Percentiles rank a stretch among this genome's conserved stretches.
phyloP scores from a whole-genome alignment of 2,329 filamentous ascomycete species.

The Xylariaceae sp. region DNA sequence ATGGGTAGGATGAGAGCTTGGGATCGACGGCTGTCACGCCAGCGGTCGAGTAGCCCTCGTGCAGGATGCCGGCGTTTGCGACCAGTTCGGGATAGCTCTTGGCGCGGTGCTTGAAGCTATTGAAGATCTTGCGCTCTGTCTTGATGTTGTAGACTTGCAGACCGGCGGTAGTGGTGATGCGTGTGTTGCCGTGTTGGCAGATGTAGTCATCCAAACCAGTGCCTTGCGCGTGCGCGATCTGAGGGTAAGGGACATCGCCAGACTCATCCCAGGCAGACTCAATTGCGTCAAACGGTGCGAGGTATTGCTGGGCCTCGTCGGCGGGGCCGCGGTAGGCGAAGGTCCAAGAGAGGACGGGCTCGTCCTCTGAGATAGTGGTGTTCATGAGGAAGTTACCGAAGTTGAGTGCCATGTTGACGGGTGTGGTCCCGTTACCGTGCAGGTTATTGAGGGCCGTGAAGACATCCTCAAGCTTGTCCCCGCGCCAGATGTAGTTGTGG shows the following conservation, averaged over 20 bases:
- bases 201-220: neutral
- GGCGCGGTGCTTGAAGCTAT: slow-evolving; percentile 16
- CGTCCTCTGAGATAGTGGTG: too few relatives aligned
- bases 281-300: slow-evolving; percentile 25
- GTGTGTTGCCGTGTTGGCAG: neutral
- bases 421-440: slow-evolving; percentile 12
- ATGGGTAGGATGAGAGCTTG: slow-evolving; percentile 19
- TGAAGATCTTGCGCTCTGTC: slow-evolving; percentile 22
- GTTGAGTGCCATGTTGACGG: slow-evolving; percentile 11
- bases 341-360: slow-evolving; percentile 18
- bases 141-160: slow-evolving; percentile 24
- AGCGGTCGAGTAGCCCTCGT: slow-evolving; percentile 27
- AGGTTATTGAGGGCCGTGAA: slow-evolving; percentile 2
- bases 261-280: slow-evolving; percentile 7
- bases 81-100: slow-evolving; percentile 13
- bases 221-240: slow-evolving; percentile 8
- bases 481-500: slow-evolving; percentile 4
- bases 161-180: neutral
- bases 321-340: slow-evolving; percentile 24
- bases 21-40: slow-evolving; percentile 12
- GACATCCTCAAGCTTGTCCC: slow-evolving; percentile 1
- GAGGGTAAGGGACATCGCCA: slow-evolving; percentile 21
- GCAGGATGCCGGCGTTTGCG: slow-evolving; percentile 7
- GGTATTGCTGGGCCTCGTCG: slow-evolving; percentile 19
- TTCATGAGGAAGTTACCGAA: neutral